Percentiles rank a stretch among this genome's conserved stretches.
Evolutionary conservation across 1,284 basidiomycete genomes (phyloP).

Genomic region (Cryptococcus maquisensis): DNA sequence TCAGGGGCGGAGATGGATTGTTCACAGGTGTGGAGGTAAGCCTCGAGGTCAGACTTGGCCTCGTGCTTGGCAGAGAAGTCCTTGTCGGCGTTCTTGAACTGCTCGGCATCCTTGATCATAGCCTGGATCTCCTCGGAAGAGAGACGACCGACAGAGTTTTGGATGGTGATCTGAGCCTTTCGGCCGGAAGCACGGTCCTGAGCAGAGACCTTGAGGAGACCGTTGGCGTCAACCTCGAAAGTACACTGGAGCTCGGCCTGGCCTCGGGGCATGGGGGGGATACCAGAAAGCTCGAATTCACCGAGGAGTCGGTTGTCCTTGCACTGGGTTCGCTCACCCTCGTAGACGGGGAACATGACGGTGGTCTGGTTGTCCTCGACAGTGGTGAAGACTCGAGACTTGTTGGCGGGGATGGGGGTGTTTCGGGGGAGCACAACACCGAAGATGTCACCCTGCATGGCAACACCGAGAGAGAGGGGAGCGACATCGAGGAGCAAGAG

Average conservation of each 20-base stretch:
- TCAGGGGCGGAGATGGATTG: conserved; percentile 61
- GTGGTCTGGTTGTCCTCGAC: conserved; percentile 99
- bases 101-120: conserved; percentile 86
- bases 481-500: conserved; percentile 95
- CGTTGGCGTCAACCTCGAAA: conserved; percentile 98
- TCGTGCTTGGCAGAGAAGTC: conserved; percentile 59
- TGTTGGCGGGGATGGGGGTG: conserved; percentile 98
- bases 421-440: conserved; percentile 87
- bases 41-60: conserved; percentile 55
- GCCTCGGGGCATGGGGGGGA: conserved; percentile 96
- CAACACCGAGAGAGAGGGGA: conserved; percentile 93
- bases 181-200: conserved; percentile 98
- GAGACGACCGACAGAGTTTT: conserved; percentile 97
- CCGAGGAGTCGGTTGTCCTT: conserved; percentile 99
- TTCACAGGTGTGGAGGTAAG: conserved; percentile 19
- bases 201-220: conserved; percentile 88
- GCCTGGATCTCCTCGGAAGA: conserved; percentile 98
- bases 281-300: conserved; percentile 97
- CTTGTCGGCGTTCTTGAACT: conserved; percentile 52
- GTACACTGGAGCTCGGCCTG: conserved; percentile 98
- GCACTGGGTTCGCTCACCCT: conserved; percentile 98
- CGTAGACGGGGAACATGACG: conserved; percentile 97
- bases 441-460: conserved; percentile 99
- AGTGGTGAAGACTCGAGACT: conserved; percentile 98
- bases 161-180: conserved; percentile 78